Percentiles rank a stretch among this genome's conserved stretches.
Evolutionary conservation across 441 rosid genomes (phyloP).

Genomic region (Gossypium davidsonii): DNA sequence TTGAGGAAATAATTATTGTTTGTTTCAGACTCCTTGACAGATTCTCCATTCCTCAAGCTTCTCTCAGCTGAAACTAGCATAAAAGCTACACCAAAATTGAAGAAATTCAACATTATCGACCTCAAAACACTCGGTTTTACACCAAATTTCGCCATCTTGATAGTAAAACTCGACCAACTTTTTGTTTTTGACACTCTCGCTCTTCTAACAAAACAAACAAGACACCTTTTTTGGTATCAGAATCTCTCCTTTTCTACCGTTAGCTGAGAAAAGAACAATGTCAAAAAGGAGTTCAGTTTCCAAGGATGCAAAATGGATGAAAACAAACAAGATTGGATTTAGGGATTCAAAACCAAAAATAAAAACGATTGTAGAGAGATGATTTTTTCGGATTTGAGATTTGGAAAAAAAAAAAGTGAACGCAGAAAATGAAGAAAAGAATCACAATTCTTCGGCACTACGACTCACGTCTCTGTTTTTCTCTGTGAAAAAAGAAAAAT

Average conservation of each 20-base stretch:
- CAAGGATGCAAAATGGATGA: not conserved
- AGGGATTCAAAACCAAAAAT: too few species aligned
- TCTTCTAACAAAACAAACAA: not conserved
- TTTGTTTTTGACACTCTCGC: not conserved
- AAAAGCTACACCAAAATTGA: slow-evolving; percentile 37
- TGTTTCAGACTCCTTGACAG: slow-evolving; percentile 15
- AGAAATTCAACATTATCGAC: slow-evolving; percentile 23
- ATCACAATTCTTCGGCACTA: not conserved
- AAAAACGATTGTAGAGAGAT: not conserved
- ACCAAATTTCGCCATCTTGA: slow-evolving; percentile 35
- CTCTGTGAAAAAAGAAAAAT: not conserved
- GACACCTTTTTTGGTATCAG: not conserved
- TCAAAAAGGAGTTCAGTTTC: not conserved
- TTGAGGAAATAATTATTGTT: slow-evolving; percentile 7
- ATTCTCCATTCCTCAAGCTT: slow-evolving; percentile 30
- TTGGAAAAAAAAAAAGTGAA: not conserved
- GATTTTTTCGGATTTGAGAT: not conserved
- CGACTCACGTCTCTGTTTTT: not conserved
- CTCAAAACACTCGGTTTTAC: slow-evolving; percentile 34
- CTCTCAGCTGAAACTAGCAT: slow-evolving; percentile 57
- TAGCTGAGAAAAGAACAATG: not conserved
- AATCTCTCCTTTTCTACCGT: not conserved
- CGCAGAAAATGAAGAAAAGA: not conserved
- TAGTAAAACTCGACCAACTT: not conserved
- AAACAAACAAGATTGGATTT: not conserved